A percentile compares a stretch with the other conserved stretches of the same genome.
phyloP scores from a whole-genome alignment of 352 stramenopile species.

The Elongisporangium undulatum region DNA sequence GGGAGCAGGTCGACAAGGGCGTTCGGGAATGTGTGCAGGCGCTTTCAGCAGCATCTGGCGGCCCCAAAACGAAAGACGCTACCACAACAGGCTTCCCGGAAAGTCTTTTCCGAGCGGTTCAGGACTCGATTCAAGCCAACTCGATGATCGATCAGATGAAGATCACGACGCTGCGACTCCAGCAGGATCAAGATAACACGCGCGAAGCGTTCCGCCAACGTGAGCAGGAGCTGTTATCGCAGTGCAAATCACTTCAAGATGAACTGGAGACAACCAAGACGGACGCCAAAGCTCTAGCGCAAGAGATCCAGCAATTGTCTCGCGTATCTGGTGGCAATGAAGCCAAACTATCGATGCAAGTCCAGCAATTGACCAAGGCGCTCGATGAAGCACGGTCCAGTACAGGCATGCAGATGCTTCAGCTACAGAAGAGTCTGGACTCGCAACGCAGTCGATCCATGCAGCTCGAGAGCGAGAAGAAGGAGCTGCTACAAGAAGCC shows the following conservation, averaged over 20 bases:
- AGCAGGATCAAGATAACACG: slow-evolving; percentile 46
- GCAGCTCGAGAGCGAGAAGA: slow-evolving; percentile 59
- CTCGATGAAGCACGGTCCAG: slow-evolving; percentile 31
- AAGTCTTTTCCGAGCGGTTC: slow-evolving; percentile 12
- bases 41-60: slow-evolving; percentile 7
- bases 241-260: slow-evolving; percentile 16
- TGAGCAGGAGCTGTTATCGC: slow-evolving; percentile 38
- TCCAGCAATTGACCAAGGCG: slow-evolving; percentile 46
- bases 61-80: neutral
- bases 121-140: slow-evolving; percentile 15
- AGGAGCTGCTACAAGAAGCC: slow-evolving; percentile 59
- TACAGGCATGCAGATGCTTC: slow-evolving; percentile 40
- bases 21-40: slow-evolving; percentile 27
- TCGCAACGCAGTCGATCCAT: slow-evolving; percentile 30
- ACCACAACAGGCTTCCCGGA: slow-evolving; percentile 11
- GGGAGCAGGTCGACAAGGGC: slow-evolving; percentile 17
- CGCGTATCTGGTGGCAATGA: slow-evolving; percentile 30
- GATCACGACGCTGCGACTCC: slow-evolving; percentile 32
- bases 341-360: slow-evolving; percentile 28
- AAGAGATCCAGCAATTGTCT: slow-evolving; percentile 51
- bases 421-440: slow-evolving; percentile 58
- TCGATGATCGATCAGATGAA: slow-evolving; percentile 38
- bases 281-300: slow-evolving; percentile 40
- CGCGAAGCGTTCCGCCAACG: slow-evolving; percentile 25
- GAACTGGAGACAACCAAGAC: slow-evolving; percentile 34